phyloP scores from a whole-genome alignment of 2,329 filamentous ascomycete species.

The Talaromyces sp. region DNA sequence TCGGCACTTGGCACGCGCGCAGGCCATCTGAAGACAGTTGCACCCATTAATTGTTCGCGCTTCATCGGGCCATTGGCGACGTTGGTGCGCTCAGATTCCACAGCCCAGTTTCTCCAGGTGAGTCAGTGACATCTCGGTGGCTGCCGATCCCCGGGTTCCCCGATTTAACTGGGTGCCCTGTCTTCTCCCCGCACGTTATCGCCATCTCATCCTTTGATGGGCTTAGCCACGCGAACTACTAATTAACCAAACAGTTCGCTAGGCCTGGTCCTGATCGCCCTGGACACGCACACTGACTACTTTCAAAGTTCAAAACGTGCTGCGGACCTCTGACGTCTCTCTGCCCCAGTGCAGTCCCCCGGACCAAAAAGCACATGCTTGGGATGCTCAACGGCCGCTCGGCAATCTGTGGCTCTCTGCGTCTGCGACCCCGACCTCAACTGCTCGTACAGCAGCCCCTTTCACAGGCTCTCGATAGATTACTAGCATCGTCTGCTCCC shows the following conservation, averaged over 20 bases:
- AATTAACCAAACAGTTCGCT: background rate
- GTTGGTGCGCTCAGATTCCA: background rate
- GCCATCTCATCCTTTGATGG: background rate
- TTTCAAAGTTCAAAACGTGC: background rate
- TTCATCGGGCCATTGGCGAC: background rate
- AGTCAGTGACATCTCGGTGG: background rate
- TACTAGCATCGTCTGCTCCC: slow-evolving; percentile 12
- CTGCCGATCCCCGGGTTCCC: background rate
- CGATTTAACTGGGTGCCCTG: background rate
- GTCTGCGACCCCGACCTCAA: slow-evolving; percentile 11
- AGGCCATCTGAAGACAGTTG: background rate
- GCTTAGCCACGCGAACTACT: background rate
- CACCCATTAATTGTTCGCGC: background rate
- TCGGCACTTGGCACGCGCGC: background rate
- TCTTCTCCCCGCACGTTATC: background rate
- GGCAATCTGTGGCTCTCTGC: slow-evolving; percentile 24
- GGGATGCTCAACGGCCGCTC: slow-evolving; percentile 24
- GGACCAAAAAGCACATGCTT: slow-evolving; percentile 28
- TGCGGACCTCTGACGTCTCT: background rate
- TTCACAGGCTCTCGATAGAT: slow-evolving; percentile 4
- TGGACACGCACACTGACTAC: background rate
- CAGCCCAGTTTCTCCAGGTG: background rate
- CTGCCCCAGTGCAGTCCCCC: background rate
- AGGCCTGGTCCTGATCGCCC: background rate
- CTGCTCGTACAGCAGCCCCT: slow-evolving; percentile 8